Conservation (phyloP, 768 basidiomycete genomes). For the Stropharia rugosoannulata region DNA sequence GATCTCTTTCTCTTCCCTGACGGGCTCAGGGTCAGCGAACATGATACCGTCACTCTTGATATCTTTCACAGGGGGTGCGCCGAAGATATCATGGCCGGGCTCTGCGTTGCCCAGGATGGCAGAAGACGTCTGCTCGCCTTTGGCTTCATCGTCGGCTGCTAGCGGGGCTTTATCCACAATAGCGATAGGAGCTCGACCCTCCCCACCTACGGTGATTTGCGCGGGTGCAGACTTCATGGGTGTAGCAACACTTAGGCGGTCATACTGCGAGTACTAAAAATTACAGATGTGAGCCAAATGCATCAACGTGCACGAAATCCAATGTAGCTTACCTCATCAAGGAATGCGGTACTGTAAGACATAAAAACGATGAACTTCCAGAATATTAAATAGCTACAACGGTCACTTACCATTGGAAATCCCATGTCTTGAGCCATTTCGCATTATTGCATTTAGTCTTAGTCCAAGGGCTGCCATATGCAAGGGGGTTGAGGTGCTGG, state of each 20-base stretch:
- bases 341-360: slow-evolving; percentile 59
- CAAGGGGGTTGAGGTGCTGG: slow-evolving; percentile 73
- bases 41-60: slow-evolving; percentile 41
- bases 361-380: not conserved
- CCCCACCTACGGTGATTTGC: slow-evolving; percentile 47
- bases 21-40: slow-evolving; percentile 1
- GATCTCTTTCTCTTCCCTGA: slow-evolving; percentile 20
- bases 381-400: not conserved
- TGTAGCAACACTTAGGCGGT: slow-evolving; percentile 33
- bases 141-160: slow-evolving; percentile 7
- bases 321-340: slow-evolving; percentile 53
- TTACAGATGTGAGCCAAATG: slow-evolving; percentile 1
- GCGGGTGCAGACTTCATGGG: slow-evolving; percentile 34
- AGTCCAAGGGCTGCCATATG: slow-evolving; percentile 89
- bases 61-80: slow-evolving; percentile 42
- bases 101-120: slow-evolving; percentile 55
- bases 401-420: slow-evolving; percentile 77
- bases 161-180: slow-evolving; percentile 39
- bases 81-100: slow-evolving; percentile 78
- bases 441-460: slow-evolving; percentile 70
- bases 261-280: slow-evolving; percentile 59
- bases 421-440: slow-evolving; percentile 93
- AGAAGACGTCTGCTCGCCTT: slow-evolving; percentile 29
- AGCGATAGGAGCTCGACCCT: slow-evolving; percentile 55
- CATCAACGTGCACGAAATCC: not conserved